Evolutionary conservation across 129 eudicot species (phyloP).

Genomic region (Helichrysum umbraculigerum): DNA sequence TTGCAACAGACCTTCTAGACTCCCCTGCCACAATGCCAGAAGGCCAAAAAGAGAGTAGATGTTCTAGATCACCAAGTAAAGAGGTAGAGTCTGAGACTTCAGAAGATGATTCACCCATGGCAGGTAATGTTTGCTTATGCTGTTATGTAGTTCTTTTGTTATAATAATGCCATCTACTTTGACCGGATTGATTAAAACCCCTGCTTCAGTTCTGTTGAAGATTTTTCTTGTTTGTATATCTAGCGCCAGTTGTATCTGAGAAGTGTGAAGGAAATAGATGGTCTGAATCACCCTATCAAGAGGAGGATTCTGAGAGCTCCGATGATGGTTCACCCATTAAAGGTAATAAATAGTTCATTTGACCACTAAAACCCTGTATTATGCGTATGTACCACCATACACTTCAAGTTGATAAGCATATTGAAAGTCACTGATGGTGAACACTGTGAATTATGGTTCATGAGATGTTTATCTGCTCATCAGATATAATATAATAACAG

Average conservation of each 20-base stretch:
- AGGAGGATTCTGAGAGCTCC: constrained; percentile 55
- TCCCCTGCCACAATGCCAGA: constrained; percentile 30
- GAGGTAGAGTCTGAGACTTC: constrained; percentile 51
- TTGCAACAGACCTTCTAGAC: constrained; percentile 36
- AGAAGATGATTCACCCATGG: constrained; percentile 47
- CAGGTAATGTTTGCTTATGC: constrained; percentile 40
- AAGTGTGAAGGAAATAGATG: constrained; percentile 31
- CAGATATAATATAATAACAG: not conserved
- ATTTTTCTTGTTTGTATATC: constrained; percentile 13
- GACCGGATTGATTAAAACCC: constrained; percentile 7
- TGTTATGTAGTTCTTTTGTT: constrained; percentile 12
- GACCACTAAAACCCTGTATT: constrained; percentile 20
- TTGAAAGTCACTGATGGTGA: not conserved
- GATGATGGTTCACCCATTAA: constrained; percentile 48
- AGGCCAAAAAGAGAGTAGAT: constrained; percentile 20
- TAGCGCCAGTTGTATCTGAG: constrained; percentile 33
- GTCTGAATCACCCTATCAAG: constrained; percentile 48
- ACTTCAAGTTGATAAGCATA: not conserved
- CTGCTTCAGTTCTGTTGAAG: not conserved
- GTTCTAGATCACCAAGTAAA: constrained; percentile 46
- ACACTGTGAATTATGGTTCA: constrained; percentile 12
- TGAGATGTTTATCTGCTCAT: not conserved
- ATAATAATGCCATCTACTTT: constrained; percentile 17
- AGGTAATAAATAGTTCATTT: constrained; percentile 39
- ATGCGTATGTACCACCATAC: not conserved